These are phyloP conservation scores for Physcomitrium patens DNA, from an alignment of 225 moss, liverwort and hornwort species.

Conservation along the genomic window DNA sequence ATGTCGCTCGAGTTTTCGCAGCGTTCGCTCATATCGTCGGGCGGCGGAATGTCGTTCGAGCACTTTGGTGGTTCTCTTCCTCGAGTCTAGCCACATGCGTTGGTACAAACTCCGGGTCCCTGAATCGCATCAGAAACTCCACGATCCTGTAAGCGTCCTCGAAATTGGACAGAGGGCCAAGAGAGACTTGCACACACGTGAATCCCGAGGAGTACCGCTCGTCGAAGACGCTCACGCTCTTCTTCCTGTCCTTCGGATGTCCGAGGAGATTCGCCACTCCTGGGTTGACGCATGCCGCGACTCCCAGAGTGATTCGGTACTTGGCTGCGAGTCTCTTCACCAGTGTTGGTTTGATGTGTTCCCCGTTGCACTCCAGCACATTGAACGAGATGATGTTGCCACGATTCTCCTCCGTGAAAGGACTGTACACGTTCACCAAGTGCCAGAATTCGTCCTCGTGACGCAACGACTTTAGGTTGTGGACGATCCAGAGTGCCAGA, in stretches of 20 bases:
- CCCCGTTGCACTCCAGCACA: conserved; percentile 68
- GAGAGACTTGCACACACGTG: conserved; percentile 60
- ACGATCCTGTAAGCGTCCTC: conserved; percentile 81
- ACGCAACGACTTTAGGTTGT: conserved; percentile 61
- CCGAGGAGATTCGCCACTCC: conserved; percentile 63
- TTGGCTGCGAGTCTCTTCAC: conserved; percentile 73
- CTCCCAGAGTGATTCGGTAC: conserved; percentile 64
- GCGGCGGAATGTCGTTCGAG: no score
- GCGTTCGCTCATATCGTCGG: no score
- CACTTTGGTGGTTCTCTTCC: conserved; percentile 1
- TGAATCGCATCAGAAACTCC: conserved; percentile 74
- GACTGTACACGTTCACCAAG: conserved; percentile 74
- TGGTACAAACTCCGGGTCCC: conserved; percentile 65
- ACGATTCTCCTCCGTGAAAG: conserved; percentile 56
- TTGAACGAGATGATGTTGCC: conserved; percentile 78
- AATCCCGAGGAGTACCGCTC: conserved; percentile 41
- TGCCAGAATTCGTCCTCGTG: conserved; percentile 77
- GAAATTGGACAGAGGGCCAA: conserved; percentile 77
- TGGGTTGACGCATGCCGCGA: conserved; percentile 55
- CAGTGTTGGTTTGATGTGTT: conserved; percentile 50
- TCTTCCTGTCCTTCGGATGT: conserved; percentile 41
- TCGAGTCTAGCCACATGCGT: conserved; percentile 35
- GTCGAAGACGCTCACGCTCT: conserved; percentile 55
- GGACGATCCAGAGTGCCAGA: conserved; percentile 73
- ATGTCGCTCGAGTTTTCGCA: no score